Evolutionary conservation across 768 basidiomycete genomes (phyloP).

Genomic region (Leccinum sublutescens): DNA sequence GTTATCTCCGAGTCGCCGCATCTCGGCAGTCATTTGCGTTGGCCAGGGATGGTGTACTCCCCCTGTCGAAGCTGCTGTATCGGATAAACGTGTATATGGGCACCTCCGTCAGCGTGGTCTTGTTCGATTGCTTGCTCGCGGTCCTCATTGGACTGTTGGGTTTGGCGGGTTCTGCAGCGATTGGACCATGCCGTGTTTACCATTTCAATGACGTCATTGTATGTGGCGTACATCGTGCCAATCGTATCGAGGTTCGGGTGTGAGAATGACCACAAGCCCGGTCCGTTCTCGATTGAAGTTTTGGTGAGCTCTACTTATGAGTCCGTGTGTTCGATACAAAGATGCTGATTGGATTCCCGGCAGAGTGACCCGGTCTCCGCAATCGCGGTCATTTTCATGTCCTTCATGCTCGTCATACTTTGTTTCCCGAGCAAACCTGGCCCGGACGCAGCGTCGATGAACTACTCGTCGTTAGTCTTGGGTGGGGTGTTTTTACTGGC

Average conservation of each 20-base stretch:
- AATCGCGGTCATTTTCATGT: conserved; percentile 61
- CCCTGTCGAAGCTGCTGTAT: conserved; percentile 51
- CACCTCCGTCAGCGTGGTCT: conserved; percentile 59
- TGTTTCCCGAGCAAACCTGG: conserved; percentile 55
- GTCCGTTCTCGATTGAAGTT: conserved; percentile 43
- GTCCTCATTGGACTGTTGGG: conserved; percentile 49
- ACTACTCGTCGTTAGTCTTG: conserved; percentile 68
- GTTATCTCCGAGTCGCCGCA: conserved; percentile 36
- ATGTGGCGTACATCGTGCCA: conserved; percentile 45
- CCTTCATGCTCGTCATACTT: conserved; percentile 57
- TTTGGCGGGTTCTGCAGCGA: conserved; percentile 10
- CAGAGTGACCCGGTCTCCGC: conserved; percentile 54
- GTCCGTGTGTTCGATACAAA: too few relatives aligned
- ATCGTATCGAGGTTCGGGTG: conserved; percentile 48
- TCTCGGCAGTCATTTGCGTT: conserved; percentile 57
- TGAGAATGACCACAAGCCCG: conserved; percentile 42
- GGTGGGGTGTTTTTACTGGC: conserved; percentile 58
- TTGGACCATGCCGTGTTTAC: too few relatives aligned
- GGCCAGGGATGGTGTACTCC: conserved; percentile 57
- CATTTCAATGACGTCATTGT: conserved; percentile 34
- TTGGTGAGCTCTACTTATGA: conserved; percentile 30
- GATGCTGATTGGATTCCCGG: background rate
- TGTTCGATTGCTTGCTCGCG: conserved; percentile 43
- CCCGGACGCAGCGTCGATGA: conserved; percentile 53
- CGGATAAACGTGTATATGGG: conserved; percentile 52